Base-by-base conservation (phyloP, 805 yeast genomes). In the Saccharomyces mikatae region DNA sequence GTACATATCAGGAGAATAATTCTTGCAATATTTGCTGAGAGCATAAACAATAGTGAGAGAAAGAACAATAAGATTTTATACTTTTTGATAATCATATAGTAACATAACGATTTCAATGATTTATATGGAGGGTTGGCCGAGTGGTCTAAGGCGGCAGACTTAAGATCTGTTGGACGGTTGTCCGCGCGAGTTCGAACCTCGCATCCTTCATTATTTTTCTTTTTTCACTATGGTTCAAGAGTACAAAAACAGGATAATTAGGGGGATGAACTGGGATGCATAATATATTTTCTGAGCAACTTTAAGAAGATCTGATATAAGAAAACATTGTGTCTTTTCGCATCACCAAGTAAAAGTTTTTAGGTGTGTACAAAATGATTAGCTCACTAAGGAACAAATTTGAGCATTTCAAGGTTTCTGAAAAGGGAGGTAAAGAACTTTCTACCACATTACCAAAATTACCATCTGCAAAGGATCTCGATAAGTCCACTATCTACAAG, bases 401-500 rank as follows among this genome's bases (percentile, higher is more conserved):
- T 28, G 30, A 24, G 24, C 22, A 47, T 27, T n/a, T 27, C 14
- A 27, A 22, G 9, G 36, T 29, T 17, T 47, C 31, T 47, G 29
- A 27, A 47, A 47, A 27, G 49, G 31, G 49, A 6, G 49, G 29
- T 11, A 9, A n/a, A 17, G 6, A 47, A 13, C 9, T 47, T 4
- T 47, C 49, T 4, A n/a, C 49, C 1, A 36, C 44, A 9, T 8
- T 36, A 17, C 44, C 44, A 17, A 17, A 36, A 36, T 10, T 36
- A 36, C 44, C 24, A 17, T 17, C 44, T 9, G 17, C 44, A 17
- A 36, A 36, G 24, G 44, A 36, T 22, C 24, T 36, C 10, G 62
- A 76, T 8, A 66, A 64, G 51, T 72, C 69, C 46, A 75, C 82
- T 26, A 77, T 87, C n/a, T 82, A 76, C 62, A 84, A 79, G 61